Percentiles rank a stretch among this genome's conserved stretches.
Evolutionary conservation across 176 grass and related monocot genomes (phyloP).

Genomic region (Oryza officinalis): DNA sequence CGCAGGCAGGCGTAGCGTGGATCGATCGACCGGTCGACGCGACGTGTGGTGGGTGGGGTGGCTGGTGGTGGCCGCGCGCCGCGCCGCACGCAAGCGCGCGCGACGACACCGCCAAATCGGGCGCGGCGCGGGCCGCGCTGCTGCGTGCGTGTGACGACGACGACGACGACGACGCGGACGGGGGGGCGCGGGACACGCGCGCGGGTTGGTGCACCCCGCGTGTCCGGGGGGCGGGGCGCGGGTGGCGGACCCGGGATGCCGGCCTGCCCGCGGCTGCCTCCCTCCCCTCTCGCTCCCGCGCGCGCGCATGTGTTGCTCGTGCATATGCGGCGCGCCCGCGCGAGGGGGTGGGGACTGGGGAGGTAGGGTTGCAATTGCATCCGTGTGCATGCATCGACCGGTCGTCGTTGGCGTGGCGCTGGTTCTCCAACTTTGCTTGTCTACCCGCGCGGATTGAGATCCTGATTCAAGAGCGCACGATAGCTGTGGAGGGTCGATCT

Average conservation of each 20-base stretch:
- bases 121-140: too few species aligned
- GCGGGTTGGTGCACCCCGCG: not conserved
- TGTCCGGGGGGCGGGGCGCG: not conserved
- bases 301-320: conserved; percentile 23
- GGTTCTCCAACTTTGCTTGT: too few species aligned
- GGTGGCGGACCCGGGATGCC: not conserved
- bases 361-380: too few species aligned
- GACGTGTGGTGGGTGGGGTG: not conserved
- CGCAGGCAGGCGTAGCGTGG: not conserved
- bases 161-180: too few species aligned
- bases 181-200: too few species aligned
- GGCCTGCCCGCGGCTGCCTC: not conserved
- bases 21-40: not conserved
- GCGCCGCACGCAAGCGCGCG: not conserved
- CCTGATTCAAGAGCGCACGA: too few species aligned
- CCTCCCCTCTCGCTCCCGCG: too few species aligned
- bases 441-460: not conserved
- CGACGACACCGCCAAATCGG: not conserved
- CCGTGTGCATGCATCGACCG: too few species aligned
- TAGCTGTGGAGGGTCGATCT: too few species aligned
- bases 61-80: not conserved
- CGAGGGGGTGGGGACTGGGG: too few species aligned
- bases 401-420: too few species aligned
- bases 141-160: not conserved
- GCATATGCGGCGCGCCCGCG: not conserved